These are phyloP conservation scores for Ophiostoma sp. DNA, from an alignment of 2,329 filamentous ascomycete species.

Conservation along the genomic window DNA sequence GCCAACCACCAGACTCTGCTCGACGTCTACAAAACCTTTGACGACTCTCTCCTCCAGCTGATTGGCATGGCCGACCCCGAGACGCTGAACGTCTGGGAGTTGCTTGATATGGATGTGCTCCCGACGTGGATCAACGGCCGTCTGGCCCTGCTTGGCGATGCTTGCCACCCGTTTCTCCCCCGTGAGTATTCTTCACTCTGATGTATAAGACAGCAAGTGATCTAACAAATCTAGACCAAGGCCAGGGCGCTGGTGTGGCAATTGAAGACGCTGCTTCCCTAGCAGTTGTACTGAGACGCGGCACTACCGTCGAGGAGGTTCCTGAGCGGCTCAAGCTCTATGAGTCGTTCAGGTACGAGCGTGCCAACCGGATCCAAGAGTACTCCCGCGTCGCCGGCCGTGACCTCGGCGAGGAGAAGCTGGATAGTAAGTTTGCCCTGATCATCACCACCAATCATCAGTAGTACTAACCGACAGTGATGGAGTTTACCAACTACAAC, in stretches of 20 bases:
- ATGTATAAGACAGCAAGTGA: not conserved
- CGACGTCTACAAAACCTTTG: constrained; percentile 41
- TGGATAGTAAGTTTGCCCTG: not conserved
- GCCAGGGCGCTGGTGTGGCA: constrained; percentile 57
- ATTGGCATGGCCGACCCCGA: constrained; percentile 41
- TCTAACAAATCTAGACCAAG: constrained; percentile 38
- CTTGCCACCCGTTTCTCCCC: constrained; percentile 63
- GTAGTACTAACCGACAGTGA: constrained; percentile 31
- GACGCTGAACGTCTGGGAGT: constrained; percentile 51
- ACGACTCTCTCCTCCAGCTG: constrained; percentile 38
- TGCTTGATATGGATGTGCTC: constrained; percentile 58
- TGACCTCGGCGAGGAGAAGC: constrained; percentile 39
- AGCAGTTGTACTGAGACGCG: constrained; percentile 48
- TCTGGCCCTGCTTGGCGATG: constrained; percentile 59
- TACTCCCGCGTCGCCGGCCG: constrained; percentile 47
- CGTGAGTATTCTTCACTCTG: constrained; percentile 26
- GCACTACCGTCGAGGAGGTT: constrained; percentile 43
- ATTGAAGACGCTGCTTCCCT: constrained; percentile 63
- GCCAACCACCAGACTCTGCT: constrained; percentile 38
- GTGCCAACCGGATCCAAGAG: constrained; percentile 34
- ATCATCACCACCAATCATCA: constrained; percentile 3
- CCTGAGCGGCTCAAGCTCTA: constrained; percentile 54
- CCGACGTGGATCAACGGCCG: constrained; percentile 50
- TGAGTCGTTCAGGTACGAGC: constrained; percentile 51
- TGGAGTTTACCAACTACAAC: constrained; percentile 45